phyloP scores from a whole-genome alignment of 257 asterid genomes.

The Pogostemon cablin region DNA sequence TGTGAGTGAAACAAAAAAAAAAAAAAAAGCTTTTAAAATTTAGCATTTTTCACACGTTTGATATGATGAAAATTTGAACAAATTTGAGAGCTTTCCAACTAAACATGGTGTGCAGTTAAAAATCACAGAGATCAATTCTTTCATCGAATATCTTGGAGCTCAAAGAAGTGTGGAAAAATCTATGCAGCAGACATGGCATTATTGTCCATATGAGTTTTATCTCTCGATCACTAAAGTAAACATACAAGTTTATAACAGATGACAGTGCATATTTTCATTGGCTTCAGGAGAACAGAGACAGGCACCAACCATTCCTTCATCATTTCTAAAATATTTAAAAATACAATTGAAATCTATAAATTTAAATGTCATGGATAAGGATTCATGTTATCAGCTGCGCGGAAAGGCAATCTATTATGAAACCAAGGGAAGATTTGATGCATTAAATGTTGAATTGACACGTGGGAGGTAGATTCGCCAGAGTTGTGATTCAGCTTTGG shows the following conservation, averaged over 20 bases:
- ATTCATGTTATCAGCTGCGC: slow-evolving; percentile 7
- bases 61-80: background rate
- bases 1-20: too few species aligned
- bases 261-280: background rate
- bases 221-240: slow-evolving; percentile 20
- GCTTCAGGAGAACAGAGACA: slow-evolving; percentile 5
- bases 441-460: background rate
- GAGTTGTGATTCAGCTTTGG: slow-evolving; percentile 2
- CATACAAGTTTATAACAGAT: slow-evolving; percentile 6
- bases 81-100: slow-evolving; percentile 14
- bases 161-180: background rate
- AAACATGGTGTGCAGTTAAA: background rate
- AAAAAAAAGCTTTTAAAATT: background rate
- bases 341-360: background rate
- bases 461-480: slow-evolving; percentile 11
- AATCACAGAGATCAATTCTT: background rate
- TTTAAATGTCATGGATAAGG: slow-evolving; percentile 11
- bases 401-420: background rate
- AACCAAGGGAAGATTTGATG: background rate
- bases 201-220: background rate
- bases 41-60: slow-evolving; percentile 23
- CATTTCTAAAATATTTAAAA: background rate
- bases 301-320: background rate
- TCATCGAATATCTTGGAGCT: background rate
- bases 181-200: background rate